Evolutionary conservation across 768 basidiomycete species (phyloP).

Genomic region (Suillus placidus): DNA sequence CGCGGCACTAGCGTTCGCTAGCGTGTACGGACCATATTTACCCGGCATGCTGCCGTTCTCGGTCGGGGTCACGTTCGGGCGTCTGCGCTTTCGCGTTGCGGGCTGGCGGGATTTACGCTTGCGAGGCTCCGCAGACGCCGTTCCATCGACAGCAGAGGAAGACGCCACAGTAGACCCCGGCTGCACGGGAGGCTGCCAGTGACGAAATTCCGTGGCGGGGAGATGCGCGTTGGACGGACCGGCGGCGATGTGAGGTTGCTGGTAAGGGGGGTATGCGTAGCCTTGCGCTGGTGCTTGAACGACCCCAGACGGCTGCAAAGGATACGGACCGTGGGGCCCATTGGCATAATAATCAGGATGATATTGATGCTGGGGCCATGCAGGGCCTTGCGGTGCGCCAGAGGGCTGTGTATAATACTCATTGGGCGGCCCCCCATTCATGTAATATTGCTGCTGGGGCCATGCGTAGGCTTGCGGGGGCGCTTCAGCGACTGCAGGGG

Average conservation of each 20-base stretch:
- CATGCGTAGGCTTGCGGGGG: no score
- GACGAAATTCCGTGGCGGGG: neutral
- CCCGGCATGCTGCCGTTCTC: no score
- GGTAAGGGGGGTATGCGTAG: neutral
- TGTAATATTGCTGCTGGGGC: no score
- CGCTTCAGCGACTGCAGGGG: no score
- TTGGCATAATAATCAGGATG: neutral
- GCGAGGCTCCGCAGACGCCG: no score
- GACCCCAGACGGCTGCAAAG: neutral
- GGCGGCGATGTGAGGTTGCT: no score
- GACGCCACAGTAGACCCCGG: neutral
- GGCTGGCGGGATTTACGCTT: neutral
- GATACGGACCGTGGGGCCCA: neutral
- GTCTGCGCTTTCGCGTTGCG: neutral
- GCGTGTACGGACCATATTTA: no score
- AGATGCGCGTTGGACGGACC: neutral
- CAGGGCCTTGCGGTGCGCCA: no score
- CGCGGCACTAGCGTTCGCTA: no score
- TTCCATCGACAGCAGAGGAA: no score
- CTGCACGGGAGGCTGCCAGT: neutral
- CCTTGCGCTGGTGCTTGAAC: neutral
- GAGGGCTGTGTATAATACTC: no score
- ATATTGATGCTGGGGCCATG: neutral
- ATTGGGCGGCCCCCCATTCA: no score
- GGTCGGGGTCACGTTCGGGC: neutral